These are phyloP conservation scores for Phoma sp. DNA, from an alignment of 2,329 filamentous ascomycete species.

Conservation along the genomic window DNA sequence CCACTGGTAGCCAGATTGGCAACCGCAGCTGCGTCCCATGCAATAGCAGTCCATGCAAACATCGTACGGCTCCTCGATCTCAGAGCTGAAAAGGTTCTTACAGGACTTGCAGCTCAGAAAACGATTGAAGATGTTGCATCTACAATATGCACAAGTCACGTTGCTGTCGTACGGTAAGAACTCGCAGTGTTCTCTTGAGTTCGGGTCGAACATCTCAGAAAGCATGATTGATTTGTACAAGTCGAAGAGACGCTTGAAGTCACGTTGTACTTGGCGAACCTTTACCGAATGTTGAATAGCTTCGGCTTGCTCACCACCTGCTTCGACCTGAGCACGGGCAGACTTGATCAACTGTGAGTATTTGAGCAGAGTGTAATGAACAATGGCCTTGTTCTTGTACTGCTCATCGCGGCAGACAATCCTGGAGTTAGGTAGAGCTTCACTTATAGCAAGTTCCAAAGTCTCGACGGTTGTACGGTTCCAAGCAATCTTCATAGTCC, in stretches of 20 bases:
- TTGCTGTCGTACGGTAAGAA: conserved; percentile 84
- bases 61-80: conserved; percentile 87
- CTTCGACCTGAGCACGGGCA: conserved; percentile 63
- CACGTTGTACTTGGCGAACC: conserved; percentile 74
- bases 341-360: conserved; percentile 69
- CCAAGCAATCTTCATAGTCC: conserved; percentile 98
- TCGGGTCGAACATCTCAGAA: conserved; percentile 82
- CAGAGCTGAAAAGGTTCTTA: conserved; percentile 68
- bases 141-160: conserved; percentile 93
- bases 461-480: conserved; percentile 94
- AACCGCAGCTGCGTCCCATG: conserved; percentile 94
- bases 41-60: conserved; percentile 98
- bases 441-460: conserved; percentile 80
- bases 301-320: conserved; percentile 45
- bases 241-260: conserved; percentile 80
- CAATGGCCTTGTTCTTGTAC: conserved; percentile 97
- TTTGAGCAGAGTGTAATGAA: conserved; percentile 84
- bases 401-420: conserved; percentile 96
- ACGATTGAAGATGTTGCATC: conserved; percentile 95
- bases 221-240: conserved; percentile 81
- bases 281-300: conserved; percentile 53
- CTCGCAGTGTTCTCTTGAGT: conserved; percentile 73
- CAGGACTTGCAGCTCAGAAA: conserved; percentile 93
- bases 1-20: conserved; percentile 85
- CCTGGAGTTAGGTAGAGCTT: conserved; percentile 86